Evolutionary conservation across 140 eudicot species (phyloP), one percentile per base, ranked within the genome.

Genomic region (Flaveria floridana): DNA sequence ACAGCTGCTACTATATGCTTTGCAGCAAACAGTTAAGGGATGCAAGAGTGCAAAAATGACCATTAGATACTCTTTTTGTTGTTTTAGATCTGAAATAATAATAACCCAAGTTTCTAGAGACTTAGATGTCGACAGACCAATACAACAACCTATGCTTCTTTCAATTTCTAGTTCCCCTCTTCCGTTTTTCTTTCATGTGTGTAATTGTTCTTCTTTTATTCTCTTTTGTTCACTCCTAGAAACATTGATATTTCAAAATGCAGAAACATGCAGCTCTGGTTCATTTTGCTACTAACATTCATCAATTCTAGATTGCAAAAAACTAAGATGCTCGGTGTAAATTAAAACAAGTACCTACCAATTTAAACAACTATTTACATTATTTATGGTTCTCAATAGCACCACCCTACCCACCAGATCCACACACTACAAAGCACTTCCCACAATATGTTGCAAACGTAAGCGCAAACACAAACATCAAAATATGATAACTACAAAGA

Each of bases 201-300:
- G 14, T 21, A 16, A 44, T 42, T 3, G 73, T 20, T 68, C 41
- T 44, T 44, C 25, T 4, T 41, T 20, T 37, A 68, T 42, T 20
- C 37, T 20, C 5, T 19, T 37, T 6, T 19, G 53, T 66, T 42
- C 8, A 18, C 53, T 55, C 14, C 7, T 50, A 21, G 7, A 44
- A 70, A 30, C 51, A 48, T 0, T 70, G 3, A 21, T 70, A 48
- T 70, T 28, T 28, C 7, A 68, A 68, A 34, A 46, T 0, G 42
- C 16, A 46, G 73, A 68, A 20, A 8, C 20, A 46, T 39, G 44
- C 47, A 68, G 73, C 44, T 46, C 58, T 68, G 42, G 59, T 68
- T 61, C 8, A 30, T 61, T 20, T 50, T 26, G 14, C 18, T 75
- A 14, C 56, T 51, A 9, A 18, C 41, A 34, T 34, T 34, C 37